These are phyloP conservation scores for Pilaira anomala DNA, from an alignment of 192 early-diverging fungal species.

Conservation along the genomic window DNA sequence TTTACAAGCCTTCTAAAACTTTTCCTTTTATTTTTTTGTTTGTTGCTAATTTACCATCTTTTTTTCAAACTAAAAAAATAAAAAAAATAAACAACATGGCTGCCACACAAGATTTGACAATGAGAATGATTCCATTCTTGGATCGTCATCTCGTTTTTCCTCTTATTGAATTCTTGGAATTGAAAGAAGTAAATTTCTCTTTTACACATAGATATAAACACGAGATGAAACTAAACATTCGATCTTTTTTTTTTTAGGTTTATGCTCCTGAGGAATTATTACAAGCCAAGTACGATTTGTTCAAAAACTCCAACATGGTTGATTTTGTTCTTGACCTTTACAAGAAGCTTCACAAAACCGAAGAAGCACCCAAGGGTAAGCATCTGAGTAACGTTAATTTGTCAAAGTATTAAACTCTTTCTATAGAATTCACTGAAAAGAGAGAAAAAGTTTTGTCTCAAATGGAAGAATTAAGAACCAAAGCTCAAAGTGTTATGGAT, in stretches of 20 bases:
- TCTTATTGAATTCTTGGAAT: slow-evolving; percentile 82
- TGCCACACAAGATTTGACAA: slow-evolving; percentile 74
- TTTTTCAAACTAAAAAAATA: not conserved
- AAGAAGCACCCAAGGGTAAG: slow-evolving; percentile 71
- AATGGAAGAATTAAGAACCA: slow-evolving; percentile 70
- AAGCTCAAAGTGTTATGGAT: slow-evolving; percentile 80
- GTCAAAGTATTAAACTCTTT: no score
- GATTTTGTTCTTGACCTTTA: slow-evolving; percentile 87
- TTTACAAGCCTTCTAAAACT: not conserved
- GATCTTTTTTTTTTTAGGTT: slow-evolving; percentile 45
- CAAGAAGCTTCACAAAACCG: slow-evolving; percentile 73
- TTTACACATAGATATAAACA: no score
- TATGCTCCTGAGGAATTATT: slow-evolving; percentile 75
- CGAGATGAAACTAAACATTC: no score
- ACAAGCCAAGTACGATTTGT: slow-evolving; percentile 86
- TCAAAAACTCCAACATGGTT: slow-evolving; percentile 90
- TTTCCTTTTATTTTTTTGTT: slow-evolving; percentile 11
- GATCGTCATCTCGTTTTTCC: slow-evolving; percentile 93
- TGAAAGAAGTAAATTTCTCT: slow-evolving; percentile 61
- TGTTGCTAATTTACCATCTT: not conserved
- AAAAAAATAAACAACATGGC: slow-evolving; percentile 36
- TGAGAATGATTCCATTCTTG: slow-evolving; percentile 80
- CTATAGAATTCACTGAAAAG: slow-evolving; percentile 63
- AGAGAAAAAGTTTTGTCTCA: slow-evolving; percentile 71
- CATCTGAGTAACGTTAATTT: no score